Base-by-base conservation (phyloP, 192 early-diverging fungal genomes). In the Endogone sp. region DNA sequence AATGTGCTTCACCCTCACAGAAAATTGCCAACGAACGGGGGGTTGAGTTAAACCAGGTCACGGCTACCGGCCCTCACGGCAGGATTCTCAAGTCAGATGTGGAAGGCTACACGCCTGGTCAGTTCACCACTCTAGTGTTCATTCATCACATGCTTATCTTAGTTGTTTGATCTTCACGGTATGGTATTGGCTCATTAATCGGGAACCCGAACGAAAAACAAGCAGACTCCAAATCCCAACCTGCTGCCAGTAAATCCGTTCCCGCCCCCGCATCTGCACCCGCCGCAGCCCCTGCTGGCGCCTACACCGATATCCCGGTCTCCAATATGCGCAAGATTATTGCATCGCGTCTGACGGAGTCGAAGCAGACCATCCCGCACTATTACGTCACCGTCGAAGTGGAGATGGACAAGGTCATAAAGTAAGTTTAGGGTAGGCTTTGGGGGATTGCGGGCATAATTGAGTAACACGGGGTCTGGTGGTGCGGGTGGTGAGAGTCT, bases 41-140 rank as follows among this genome's bases (percentile, higher is more conserved):
- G 68, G 84, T 98, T 69, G 79, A 87, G 68, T 85, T 99, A 64
- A 79, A 81, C 60, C 79, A 86, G 54, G 79, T 99, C 67, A 80
- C 81, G 64, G 97, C 95, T 62, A 86, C 94, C 68, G 97, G 96
- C 27, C 96, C 96, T 54, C 75, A 86, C 59, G 95, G 95, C 66
- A 89, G 96, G 66, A 91, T 99, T 67, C 75, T 94, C 59, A 97
- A 98, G 87, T 85, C 87, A 55, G 97, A 99, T 75, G 89, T 99
- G 37, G 86, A 93, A 68, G 82, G 73, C 67, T 93, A 66, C 73
- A 85, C 79, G 61, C 79, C 76, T 71, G 75, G 79, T 82, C 76
- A 60, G 71, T 64, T 10, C 64, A 20, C 26, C 24, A 26, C 37
- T 8, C 37, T 44, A 44, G 6, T 44, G 6, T 13, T 44, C 13